Base-by-base conservation (phyloP, 2,329 filamentous ascomycete species). In the Alternaria arbusti region DNA sequence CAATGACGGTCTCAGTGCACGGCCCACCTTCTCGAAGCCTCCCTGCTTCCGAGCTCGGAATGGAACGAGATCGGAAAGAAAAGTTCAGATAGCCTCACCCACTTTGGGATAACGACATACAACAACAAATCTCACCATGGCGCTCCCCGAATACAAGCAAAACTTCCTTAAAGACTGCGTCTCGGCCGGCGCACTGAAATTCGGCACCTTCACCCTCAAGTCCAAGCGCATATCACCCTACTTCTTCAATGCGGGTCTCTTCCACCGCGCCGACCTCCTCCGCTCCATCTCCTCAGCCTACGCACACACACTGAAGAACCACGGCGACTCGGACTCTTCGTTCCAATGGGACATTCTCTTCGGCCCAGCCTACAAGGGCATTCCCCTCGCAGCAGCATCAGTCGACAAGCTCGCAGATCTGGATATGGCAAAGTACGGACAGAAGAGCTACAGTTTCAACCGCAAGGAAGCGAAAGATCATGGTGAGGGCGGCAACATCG, bases 401-500 rank as follows among this genome's bases (percentile, higher is more conserved):
- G 86, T 90, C 40, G 88, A 92, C 77, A 91, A 94, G 79, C 87
- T 98, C 12, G 88, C 88, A 57, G 87, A 90, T 74, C 82, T 94
- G 11, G 89, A 93, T 66, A 83, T 87, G 17, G 81, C 83, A 54
- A 87, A 85, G 65, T 96, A 91, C 81, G 88, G 88, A 59, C 82
- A 86, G 46, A 85, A 92, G 61, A 92, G 90, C 76, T 98, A 97
- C 83, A 90, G 90, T 32, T 98, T 97, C 83, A 96, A 98, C 83
- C 89, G 96, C 76, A 98, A 98, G 83, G 96, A 98, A 83, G 92
- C 90, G 74, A 98, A 98, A 85, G 92, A 93, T 76, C 95, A 98
- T 80, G 95, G 96, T 47, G 96, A 99, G 82, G 95, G 95, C 32
- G 95, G 96, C 47, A 91, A 88, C 78, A 97, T 98, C 74, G 94